Base-by-base conservation (phyloP, 192 early-diverging fungal genomes). In the Diversispora eburnea region DNA sequence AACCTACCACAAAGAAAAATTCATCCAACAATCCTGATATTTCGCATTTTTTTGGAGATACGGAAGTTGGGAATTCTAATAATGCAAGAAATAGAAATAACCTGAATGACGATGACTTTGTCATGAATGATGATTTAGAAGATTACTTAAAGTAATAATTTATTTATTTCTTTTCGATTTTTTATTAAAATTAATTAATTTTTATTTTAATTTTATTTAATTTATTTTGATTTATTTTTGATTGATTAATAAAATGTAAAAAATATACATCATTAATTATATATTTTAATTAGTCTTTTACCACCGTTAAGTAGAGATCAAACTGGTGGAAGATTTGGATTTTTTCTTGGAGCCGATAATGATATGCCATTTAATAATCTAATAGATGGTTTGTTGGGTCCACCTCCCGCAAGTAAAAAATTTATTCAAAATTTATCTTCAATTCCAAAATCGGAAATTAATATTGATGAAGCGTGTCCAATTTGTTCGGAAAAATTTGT, bases 351-450 rank as follows among this genome's bases (percentile, higher is more conserved):
- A 33, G 25, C 25, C 4, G 48, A 54, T 4, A 54, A 2, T 54
- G 12, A 54, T 10, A 13, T 10, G 9, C n/a, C 13, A 54, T 54
- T 54, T 39, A 60, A 15, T 66, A 22, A 49, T 48, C 8, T 22
- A 42, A 0, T 20, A 39, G 22, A 19, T 25, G 49, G 47, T 25
- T 45, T 47, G 25, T 25, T 20, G 10, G 80, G 80, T 25, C 80
- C 80, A 41, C 80, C 80, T 20, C 80, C 80, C n/a, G 80, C 80
- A 9, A 70, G 77, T 39, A 78, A 81, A 64, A 75, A 73, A 46
- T 81, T 81, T 52, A 81, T 81, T 45, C 65, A 77, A 45, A 67
- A 75, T 54, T 47, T 81, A 20, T 77, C 80, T 8, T 67, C 58
- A 39, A 77, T 81, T 25, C 54, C 75, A 5, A 70, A 64, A 51